These are phyloP conservation scores for Citrus glauca DNA, from an alignment of 345 rosid genomes.

Conservation along the genomic window DNA sequence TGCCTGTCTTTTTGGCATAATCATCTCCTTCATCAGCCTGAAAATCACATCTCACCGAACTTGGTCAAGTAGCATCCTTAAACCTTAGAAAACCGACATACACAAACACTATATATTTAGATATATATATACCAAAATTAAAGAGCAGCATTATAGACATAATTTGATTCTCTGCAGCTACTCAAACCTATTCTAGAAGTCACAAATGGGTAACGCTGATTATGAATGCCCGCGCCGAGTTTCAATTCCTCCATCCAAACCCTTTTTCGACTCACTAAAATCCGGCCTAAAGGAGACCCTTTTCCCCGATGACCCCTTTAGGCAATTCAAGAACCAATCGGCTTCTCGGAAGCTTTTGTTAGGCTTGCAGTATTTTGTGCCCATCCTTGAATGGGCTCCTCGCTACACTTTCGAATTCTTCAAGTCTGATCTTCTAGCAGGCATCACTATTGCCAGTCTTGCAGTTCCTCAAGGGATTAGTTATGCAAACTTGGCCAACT, in stretches of 20 bases:
- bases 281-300: slow-evolving; percentile 70
- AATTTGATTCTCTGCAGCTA: neutral
- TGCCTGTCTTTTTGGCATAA: neutral
- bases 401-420: slow-evolving; percentile 69
- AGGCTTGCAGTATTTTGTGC: slow-evolving; percentile 68
- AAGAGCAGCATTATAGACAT: neutral
- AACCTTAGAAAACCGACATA: neutral
- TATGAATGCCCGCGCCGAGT: slow-evolving; percentile 47
- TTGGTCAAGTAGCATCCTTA: neutral
- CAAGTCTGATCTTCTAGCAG: slow-evolving; percentile 77
- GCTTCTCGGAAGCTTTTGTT: slow-evolving; percentile 43
- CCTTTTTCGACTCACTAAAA: slow-evolving; percentile 62
- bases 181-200: neutral
- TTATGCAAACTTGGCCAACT: slow-evolving; percentile 80
- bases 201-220: slow-evolving; percentile 35
- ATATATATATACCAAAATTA: neutral
- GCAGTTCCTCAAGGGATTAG: slow-evolving; percentile 99
- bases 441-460: slow-evolving; percentile 92
- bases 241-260: slow-evolving; percentile 66
- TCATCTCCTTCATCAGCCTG: neutral
- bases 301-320: slow-evolving; percentile 90
- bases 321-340: slow-evolving; percentile 73
- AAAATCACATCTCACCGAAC: neutral
- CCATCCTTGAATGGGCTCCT: slow-evolving; percentile 90
- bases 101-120: neutral